These are phyloP conservation scores for Articulospora tetracladia DNA, from an alignment of 495 filamentous ascomycete species.

Conservation along the genomic window DNA sequence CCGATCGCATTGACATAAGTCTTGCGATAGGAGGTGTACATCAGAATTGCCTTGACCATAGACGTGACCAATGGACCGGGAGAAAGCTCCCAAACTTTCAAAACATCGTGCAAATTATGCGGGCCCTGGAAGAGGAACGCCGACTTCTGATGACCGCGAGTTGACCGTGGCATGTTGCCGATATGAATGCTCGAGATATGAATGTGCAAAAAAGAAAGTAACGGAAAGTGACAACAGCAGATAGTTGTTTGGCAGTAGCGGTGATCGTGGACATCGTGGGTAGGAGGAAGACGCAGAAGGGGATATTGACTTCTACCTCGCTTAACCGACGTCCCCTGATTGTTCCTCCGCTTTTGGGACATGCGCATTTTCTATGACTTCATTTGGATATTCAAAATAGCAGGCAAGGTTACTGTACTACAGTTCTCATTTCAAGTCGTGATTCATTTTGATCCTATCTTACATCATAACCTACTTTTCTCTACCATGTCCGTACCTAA, in stretches of 20 bases:
- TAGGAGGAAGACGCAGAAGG: no score
- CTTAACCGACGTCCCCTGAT: no score
- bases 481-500: constrained; percentile 25
- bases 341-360: no score
- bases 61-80: neutral
- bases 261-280: no score
- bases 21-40: neutral
- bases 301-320: no score
- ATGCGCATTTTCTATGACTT: no score
- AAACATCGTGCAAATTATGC: neutral
- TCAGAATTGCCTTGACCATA: neutral
- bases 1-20: neutral
- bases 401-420: neutral
- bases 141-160: neutral
- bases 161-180: no score
- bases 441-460: neutral
- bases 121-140: neutral
- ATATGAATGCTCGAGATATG: no score
- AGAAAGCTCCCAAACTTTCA: neutral
- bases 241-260: no score
- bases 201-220: no score
- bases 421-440: neutral
- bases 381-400: no score
- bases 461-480: constrained; percentile 20
- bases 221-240: no score